phyloP scores from a whole-genome alignment of 352 stramenopile genomes.

The Globisporangium abappressorium region DNA sequence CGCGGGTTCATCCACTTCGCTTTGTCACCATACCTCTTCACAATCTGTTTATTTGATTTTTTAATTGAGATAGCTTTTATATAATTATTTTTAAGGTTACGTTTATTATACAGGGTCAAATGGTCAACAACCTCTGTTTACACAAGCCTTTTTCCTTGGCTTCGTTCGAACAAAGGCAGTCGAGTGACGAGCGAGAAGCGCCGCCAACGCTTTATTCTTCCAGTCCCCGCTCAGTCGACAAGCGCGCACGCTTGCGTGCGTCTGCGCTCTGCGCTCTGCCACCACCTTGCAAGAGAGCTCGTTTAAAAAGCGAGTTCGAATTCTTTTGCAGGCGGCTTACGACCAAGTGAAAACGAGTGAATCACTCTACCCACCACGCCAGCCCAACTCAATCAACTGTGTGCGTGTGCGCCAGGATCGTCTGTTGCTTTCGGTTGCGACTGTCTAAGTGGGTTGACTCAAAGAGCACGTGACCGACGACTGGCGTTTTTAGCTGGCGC shows the following conservation, averaged over 20 bases:
- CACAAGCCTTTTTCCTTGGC: not conserved
- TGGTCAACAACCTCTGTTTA: not conserved
- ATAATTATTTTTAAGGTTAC: not conserved
- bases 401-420: not conserved
- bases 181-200: not conserved
- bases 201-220: not conserved
- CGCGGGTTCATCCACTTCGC: not conserved
- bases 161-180: not conserved
- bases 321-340: slow-evolving; percentile 2
- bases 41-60: too few species aligned
- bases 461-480: not conserved
- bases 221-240: not conserved
- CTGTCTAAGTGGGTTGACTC: not conserved
- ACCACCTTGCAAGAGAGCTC: too few species aligned
- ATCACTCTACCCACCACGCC: not conserved
- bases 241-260: not conserved
- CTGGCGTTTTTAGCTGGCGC: not conserved
- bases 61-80: too few species aligned
- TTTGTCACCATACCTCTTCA: not conserved
- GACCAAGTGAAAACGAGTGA: not conserved
- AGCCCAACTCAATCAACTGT: not conserved
- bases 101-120: not conserved
- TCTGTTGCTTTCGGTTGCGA: not conserved
- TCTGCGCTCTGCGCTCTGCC: not conserved
- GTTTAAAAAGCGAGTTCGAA: not conserved